Percentiles rank a stretch among this genome's conserved stretches.
phyloP scores from a whole-genome alignment of 2,329 filamentous ascomycete species.

The Colletotrichum noveboracense region DNA sequence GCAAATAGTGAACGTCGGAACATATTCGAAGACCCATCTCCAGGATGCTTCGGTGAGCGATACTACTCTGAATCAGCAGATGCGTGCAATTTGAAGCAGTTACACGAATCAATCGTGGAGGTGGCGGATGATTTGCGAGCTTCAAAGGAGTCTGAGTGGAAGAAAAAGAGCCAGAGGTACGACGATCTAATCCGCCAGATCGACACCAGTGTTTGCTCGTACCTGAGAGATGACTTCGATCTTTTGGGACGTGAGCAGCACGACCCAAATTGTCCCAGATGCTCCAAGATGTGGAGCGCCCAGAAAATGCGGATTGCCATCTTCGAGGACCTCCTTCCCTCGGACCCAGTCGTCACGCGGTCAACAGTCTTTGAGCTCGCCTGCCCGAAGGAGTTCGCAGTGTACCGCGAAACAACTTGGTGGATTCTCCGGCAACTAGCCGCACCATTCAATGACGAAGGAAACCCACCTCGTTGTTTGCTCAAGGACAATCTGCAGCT shows the following conservation, averaged over 20 bases:
- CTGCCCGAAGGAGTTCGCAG: conserved; percentile 36
- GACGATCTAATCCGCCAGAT: conserved; percentile 34
- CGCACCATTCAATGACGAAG: conserved; percentile 21
- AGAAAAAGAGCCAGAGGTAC: conserved; percentile 31
- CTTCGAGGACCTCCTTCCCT: conserved; percentile 46
- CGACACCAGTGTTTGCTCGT: conserved; percentile 35
- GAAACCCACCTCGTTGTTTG: conserved; percentile 26
- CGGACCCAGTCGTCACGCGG: conserved; percentile 31
- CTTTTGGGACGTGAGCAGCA: conserved; percentile 25
- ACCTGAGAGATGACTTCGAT: conserved; percentile 26
- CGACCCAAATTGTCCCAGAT: conserved; percentile 36
- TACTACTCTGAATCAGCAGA: conserved; percentile 28
- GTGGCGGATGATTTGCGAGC: conserved; percentile 21
- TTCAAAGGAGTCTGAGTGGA: conserved; percentile 38
- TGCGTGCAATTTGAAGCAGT: conserved; percentile 2
- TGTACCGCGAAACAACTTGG: conserved; percentile 49
- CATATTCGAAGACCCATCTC: conserved; percentile 50
- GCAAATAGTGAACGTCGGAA: conserved; percentile 30
- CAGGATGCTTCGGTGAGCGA: conserved; percentile 32
- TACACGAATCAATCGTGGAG: conserved; percentile 29
- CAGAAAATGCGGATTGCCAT: conserved; percentile 38
- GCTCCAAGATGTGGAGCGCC: conserved; percentile 32
- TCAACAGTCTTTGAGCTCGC: conserved; percentile 46
- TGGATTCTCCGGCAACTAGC: conserved; percentile 35
- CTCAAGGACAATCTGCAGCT: conserved; percentile 28